phyloP scores from a whole-genome alignment of 192 early-diverging fungal species.

The Dispira parvispora region DNA sequence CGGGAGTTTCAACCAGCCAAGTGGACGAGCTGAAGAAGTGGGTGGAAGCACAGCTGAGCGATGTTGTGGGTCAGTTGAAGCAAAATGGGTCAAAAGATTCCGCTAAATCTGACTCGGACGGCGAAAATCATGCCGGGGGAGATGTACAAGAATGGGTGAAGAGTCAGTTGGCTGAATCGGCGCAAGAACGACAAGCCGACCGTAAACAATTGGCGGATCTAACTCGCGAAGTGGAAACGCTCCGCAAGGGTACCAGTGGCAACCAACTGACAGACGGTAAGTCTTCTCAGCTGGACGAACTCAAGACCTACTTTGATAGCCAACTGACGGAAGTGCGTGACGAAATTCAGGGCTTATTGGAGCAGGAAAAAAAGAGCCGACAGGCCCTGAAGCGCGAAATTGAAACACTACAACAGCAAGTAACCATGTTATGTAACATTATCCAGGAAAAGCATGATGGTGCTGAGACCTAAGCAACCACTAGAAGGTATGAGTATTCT shows the following conservation, averaged over 20 bases:
- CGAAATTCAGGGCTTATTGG: not conserved
- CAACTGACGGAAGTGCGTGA: conserved; percentile 9
- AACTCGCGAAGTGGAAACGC: not conserved
- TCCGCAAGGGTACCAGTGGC: not conserved
- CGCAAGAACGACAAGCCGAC: not conserved
- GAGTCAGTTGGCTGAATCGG: not conserved
- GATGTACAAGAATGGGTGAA: conserved; percentile 3
- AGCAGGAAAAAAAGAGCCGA: conserved; percentile 4
- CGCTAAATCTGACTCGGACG: not conserved
- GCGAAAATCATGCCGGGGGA: not conserved
- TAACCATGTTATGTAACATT: conserved; percentile 10
- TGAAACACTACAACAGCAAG: conserved; percentile 5
- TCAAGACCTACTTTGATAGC: conserved; percentile 3
- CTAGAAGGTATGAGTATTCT: too few species aligned
- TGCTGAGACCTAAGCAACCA: too few species aligned
- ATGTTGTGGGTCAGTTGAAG: not conserved
- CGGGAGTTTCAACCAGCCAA: not conserved
- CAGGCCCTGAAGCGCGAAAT: not conserved
- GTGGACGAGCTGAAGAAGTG: not conserved
- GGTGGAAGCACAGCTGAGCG: not conserved
- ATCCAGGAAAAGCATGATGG: not conserved
- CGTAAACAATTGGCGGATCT: not conserved
- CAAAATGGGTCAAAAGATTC: not conserved
- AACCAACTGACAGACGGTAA: not conserved
- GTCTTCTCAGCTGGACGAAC: not conserved